Evolutionary conservation across 2,329 filamentous ascomycete species (phyloP).

Genomic region (Colletotrichum falcatum): DNA sequence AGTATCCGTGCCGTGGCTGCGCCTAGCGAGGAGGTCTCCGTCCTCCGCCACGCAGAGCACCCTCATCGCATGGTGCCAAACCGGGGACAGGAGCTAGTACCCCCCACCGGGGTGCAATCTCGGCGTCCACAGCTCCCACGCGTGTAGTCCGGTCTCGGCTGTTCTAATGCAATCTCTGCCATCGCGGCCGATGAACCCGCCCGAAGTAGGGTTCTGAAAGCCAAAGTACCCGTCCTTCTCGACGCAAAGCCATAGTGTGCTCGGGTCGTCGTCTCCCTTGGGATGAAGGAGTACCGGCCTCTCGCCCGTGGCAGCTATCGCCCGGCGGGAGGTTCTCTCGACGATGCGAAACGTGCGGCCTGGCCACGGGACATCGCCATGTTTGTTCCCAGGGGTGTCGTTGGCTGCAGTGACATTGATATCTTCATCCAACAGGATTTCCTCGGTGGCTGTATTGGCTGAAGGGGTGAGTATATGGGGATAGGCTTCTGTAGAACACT

Average conservation of each 20-base stretch:
- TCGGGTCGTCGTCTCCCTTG: too few relatives aligned
- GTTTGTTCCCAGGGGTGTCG: too few relatives aligned
- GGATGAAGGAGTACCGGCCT: conserved; percentile 15
- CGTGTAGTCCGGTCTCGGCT: neutral
- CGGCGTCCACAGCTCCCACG: conserved; percentile 19
- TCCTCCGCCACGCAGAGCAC: conserved; percentile 7
- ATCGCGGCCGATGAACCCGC: conserved; percentile 50
- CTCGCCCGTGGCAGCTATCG: conserved; percentile 33
- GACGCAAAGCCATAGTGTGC: conserved; percentile 48
- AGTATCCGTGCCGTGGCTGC: conserved; percentile 3
- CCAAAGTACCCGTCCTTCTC: conserved; percentile 54
- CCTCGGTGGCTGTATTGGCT: neutral
- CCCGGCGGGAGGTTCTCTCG: conserved; percentile 25
- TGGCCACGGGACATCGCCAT: conserved; percentile 40
- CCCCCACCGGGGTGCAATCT: conserved; percentile 7
- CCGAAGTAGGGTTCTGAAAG: conserved; percentile 51
- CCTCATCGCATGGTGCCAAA: neutral
- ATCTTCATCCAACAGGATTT: too few relatives aligned
- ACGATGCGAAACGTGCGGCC: conserved; percentile 40
- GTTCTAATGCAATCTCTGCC: conserved; percentile 5
- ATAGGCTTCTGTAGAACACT: neutral
- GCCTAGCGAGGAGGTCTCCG: neutral
- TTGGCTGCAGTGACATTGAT: too few relatives aligned
- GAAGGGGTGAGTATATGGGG: neutral
- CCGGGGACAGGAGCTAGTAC: conserved; percentile 18